These are phyloP conservation scores for Hanseniaspora hatyaiensis DNA, from an alignment of 805 yeast genomes.

Conservation along the genomic window DNA sequence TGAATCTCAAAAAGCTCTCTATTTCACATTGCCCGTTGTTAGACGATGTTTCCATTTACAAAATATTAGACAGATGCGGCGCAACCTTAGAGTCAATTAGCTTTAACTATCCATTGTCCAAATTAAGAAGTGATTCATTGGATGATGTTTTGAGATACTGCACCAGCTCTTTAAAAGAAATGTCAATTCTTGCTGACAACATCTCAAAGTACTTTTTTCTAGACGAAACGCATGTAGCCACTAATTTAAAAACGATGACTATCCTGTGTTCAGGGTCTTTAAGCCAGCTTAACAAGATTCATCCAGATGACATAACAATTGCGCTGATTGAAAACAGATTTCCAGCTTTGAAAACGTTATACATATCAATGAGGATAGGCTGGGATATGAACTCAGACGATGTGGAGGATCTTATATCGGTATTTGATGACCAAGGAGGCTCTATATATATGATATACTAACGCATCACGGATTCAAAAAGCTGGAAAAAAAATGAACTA, in stretches of 20 bases:
- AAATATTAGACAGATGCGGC: constrained; percentile 55
- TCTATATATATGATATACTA: constrained; percentile 49
- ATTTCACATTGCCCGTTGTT: constrained; percentile 81
- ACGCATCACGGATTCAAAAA: too few species aligned
- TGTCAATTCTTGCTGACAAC: constrained; percentile 74
- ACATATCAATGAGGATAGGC: constrained; percentile 66
- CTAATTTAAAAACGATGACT: constrained; percentile 51
- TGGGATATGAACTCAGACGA: constrained; percentile 65
- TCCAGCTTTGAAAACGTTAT: constrained; percentile 51
- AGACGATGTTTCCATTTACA: constrained; percentile 51
- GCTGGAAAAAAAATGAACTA: too few species aligned
- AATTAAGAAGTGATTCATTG: constrained; percentile 52
- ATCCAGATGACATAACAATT: constrained; percentile 78
- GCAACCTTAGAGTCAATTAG: constrained; percentile 48
- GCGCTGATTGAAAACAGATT: constrained; percentile 71
- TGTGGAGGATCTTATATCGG: constrained; percentile 51
- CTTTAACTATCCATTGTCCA: constrained; percentile 83
- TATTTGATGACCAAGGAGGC: constrained; percentile 64
- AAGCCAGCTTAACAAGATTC: constrained; percentile 71
- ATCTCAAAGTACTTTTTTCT: constrained; percentile 39
- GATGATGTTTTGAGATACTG: constrained; percentile 67
- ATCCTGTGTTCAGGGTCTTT: constrained; percentile 77
- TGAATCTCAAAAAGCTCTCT: constrained; percentile 56
- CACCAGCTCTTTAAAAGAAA: constrained; percentile 46
- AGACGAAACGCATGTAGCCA: constrained; percentile 35